Evolutionary conservation across 164 flowering plant genomes (phyloP), one percentile per base, ranked within the genome.

Genomic region (Kalanchoe fedtschenkoi): DNA sequence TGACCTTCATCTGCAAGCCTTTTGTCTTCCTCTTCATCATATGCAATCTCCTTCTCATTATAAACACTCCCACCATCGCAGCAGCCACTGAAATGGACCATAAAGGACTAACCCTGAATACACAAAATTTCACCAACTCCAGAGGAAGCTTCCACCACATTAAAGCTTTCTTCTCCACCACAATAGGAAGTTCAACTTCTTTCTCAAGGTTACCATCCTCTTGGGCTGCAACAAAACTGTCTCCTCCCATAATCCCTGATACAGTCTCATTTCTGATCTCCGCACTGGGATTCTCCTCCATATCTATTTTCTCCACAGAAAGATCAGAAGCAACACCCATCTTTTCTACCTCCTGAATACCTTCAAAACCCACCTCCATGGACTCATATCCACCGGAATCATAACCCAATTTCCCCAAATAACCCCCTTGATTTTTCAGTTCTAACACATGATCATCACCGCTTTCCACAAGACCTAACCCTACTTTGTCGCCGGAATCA

Each of bases 131-230:
- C 63, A 93, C 43, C 34, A 93, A 65, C 77, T 88, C 97, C 46
- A 84, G 61, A 13, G 98, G 97, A 62, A 84, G 78, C 75, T 83
- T 86, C 97, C 97, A 90, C 97, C 98, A 93, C 44, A 74, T 83
- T 8, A 80, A 44, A 34, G 62, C 65, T 72, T 62, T 76, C 71
- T 74, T 79, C 69, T 70, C 71, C 58, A 32, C 73, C 65, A 30
- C 78, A 26, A 57, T 68, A 17, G 16, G 68, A 11, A 60, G 24
- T 26, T 69, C 65, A 65, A 58, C 63, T 43, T 51, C 58, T 15
- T 68, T 32, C 37, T 54, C 68, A 11, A 11, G 21, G 43, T 63
- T 65, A 43, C 21, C 61, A 29, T 38, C 71, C 28, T 46, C 34
- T 8, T 1, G 21, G 26, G 37, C 37, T 39, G 0, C 37, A n/a